Evolutionary conservation across 2,329 filamentous ascomycete genomes (phyloP), one percentile per base, ranked within the genome.

Genomic region (Graphium sp.): DNA sequence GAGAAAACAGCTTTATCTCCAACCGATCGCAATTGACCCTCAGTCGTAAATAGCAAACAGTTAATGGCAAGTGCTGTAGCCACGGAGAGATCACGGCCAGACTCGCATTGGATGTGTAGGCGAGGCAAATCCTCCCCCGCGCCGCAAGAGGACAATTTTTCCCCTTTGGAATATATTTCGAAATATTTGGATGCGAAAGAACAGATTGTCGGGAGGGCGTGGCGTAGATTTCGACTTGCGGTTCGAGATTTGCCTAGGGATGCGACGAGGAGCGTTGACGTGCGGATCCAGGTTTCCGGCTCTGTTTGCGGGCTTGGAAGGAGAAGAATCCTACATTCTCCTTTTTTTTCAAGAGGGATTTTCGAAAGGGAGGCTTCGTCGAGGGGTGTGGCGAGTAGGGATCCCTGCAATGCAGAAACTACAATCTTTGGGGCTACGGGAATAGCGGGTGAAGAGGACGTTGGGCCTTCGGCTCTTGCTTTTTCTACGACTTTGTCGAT

Each of bases 191-290:
- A 41, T 2, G 66, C 59, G 44, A 80, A 79, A 3, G 50, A 44
- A 35, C 62, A 62, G 11, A 89, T 66, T 11, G 57, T 60, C 2
- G 67, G 60, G 4, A 95, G 55, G 7, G 79, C 72, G 10, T 63
- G 55, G 7, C 87, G 72, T n/a, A 95, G 58, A 38, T 80, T 74
- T n/a, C 84, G 73, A 42, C 81, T 85, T 1, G 83, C 87, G 4
- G 74, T 49, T 51, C 94, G 94, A 21, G 70, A 70, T 27, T 68
- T 66, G 2, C 73, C 71, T 34, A 87, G 67, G 0, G 70, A 66
- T 12, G 89, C 62, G 60, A 60, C 22, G 41, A 58, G 47, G 69
- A 45, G 34, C 29, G 47, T 50, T 24, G 52, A 32, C 7, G 47
- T 41, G 33, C 49, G 39, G 10, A 44, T 21, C 56, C 53, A 58